phyloP scores from a whole-genome alignment of 352 stramenopile species.

The Globisporangium cylindrosporum region DNA sequence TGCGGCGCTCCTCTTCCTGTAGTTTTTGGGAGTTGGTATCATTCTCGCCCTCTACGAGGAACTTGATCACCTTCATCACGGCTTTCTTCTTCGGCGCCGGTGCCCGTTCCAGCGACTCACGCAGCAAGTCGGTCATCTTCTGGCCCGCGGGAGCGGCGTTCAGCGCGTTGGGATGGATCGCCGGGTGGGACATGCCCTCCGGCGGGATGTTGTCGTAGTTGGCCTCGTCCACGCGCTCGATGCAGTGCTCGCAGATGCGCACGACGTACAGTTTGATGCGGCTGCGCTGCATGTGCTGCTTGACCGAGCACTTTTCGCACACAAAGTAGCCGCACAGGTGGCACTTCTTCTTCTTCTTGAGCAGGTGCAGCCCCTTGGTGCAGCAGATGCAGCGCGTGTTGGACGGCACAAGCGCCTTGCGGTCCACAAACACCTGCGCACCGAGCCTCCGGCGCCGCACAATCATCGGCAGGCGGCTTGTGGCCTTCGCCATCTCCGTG shows the following conservation, averaged over 20 bases:
- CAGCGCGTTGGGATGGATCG: conserved; percentile 1
- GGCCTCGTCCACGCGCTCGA: conserved; percentile 42
- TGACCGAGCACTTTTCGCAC: conserved; percentile 40
- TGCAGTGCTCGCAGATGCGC: conserved; percentile 40
- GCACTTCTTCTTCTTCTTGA: conserved; percentile 46
- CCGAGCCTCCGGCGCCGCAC: conserved; percentile 32
- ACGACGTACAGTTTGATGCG: conserved; percentile 36
- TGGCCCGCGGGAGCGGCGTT: not conserved
- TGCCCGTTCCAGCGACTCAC: conserved; percentile 31
- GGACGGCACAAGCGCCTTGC: conserved; percentile 12
- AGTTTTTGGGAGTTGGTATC: not conserved
- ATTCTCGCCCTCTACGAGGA: conserved; percentile 37
- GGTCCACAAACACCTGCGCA: conserved; percentile 35
- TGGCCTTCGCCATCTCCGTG: conserved; percentile 35
- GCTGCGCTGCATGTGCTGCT: conserved; percentile 38
- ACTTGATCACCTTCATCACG: conserved; percentile 43
- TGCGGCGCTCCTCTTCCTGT: not conserved
- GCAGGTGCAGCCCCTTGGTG: conserved; percentile 21
- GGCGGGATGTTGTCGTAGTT: conserved; percentile 26
- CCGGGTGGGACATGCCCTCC: not conserved
- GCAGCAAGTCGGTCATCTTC: conserved; percentile 18
- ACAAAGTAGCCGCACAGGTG: conserved; percentile 57
- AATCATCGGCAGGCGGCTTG: conserved; percentile 31
- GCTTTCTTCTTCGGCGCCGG: conserved; percentile 23
- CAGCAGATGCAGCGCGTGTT: conserved; percentile 38